A percentile compares a stretch with the other conserved stretches of the same genome.
phyloP scores from a whole-genome alignment of 768 basidiomycete species.

The Tulasnella sp. region DNA sequence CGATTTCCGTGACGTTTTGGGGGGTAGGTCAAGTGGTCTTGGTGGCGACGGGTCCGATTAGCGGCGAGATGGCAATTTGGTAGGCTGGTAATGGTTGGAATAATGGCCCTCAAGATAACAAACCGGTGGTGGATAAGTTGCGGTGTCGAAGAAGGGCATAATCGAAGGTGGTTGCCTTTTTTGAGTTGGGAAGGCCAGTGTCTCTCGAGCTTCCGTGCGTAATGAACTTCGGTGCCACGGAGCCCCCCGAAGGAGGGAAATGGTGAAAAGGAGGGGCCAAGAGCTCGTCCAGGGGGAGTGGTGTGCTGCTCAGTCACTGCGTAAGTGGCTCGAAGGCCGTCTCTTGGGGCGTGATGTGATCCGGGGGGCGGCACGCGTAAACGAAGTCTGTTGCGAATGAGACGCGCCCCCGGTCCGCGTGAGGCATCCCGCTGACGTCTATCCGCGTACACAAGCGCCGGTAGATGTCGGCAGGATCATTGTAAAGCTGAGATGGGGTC shows the following conservation, averaged over 20 bases:
- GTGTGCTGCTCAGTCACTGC: conserved; percentile 1
- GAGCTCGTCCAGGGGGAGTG: not conserved
- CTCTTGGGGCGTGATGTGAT: conserved; percentile 1
- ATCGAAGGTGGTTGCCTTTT: not conserved
- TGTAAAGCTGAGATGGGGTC: conserved; percentile 5
- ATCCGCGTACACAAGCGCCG: not conserved
- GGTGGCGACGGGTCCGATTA: conserved; percentile 1
- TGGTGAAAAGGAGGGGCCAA: not conserved
- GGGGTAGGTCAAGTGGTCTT: not conserved
- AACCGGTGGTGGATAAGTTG: not conserved
- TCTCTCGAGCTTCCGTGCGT: not conserved
- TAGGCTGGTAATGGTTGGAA: not conserved
- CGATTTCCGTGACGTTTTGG: not conserved
- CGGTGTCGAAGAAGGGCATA: not conserved
- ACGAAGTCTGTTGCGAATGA: not conserved
- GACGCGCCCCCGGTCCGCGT: not conserved
- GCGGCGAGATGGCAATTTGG: not conserved
- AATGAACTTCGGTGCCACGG: not conserved
- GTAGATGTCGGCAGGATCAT: not conserved
- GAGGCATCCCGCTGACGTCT: conserved; percentile 13
- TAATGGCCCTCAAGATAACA: not conserved
- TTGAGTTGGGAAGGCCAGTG: not conserved
- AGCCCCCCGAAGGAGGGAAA: not conserved
- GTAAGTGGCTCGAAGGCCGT: not conserved
- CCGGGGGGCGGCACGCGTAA: not conserved